Percentiles rank a stretch among this genome's conserved stretches.
Conservation (phyloP, 257 asterid genomes). For the Ilex asprella region DNA sequence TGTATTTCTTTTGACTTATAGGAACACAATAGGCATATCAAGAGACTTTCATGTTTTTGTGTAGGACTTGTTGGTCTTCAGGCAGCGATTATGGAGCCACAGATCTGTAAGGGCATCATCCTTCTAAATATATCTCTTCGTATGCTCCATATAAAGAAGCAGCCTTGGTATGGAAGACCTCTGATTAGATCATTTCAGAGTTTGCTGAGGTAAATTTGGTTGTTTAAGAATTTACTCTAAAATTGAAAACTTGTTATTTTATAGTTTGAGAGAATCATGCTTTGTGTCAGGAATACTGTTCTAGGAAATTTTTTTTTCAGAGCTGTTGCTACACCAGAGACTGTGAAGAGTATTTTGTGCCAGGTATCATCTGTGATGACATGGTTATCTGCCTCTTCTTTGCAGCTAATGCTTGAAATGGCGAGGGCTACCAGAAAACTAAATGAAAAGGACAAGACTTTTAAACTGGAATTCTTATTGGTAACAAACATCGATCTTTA, state of each 20-base stretch:
- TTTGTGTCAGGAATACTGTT: conserved; percentile 53
- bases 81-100: conserved; percentile 71
- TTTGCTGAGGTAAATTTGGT: conserved; percentile 51
- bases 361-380: conserved; percentile 40
- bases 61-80: conserved; percentile 94
- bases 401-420: too few relatives aligned
- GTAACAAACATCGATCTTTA: too few relatives aligned
- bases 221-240: not conserved
- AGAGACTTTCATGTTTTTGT: not conserved
- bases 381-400: too few relatives aligned
- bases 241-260: not conserved
- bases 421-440: too few relatives aligned
- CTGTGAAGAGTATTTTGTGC: conserved; percentile 81
- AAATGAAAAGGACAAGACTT: too few relatives aligned
- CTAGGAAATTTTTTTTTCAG: conserved; percentile 69
- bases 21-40: not conserved
- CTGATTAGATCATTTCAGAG: conserved; percentile 75
- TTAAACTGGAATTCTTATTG: too few relatives aligned
- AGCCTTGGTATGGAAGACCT: conserved; percentile 84
- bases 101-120: conserved; percentile 67
- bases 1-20: not conserved
- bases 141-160: conserved; percentile 87
- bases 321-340: conserved; percentile 67
- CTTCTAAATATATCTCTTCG: conserved; percentile 85
- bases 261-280: not conserved